A percentile compares a stretch with the other conserved stretches of the same genome.
Evolutionary conservation across 1,284 basidiomycete species (phyloP).

Genomic region (Marasmius fiardii): DNA sequence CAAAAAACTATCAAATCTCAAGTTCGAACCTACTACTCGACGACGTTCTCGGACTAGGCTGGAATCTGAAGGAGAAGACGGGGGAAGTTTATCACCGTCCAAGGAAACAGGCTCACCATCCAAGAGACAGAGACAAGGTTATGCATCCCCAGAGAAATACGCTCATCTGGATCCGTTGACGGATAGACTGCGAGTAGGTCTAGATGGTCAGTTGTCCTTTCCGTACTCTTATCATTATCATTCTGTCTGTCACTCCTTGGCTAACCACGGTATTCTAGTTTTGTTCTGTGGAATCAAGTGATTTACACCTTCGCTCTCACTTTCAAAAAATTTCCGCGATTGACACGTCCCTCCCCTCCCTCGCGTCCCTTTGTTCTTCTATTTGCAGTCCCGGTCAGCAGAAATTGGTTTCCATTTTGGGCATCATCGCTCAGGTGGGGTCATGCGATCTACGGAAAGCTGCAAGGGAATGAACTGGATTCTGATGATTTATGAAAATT

Average conservation of each 20-base stretch:
- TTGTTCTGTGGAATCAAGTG: constrained; percentile 10
- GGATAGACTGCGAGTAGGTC: not conserved
- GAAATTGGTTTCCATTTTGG: not conserved
- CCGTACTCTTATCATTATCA: no score
- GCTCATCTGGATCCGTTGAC: constrained; percentile 2
- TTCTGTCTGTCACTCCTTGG: not conserved
- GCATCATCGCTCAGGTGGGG: no score
- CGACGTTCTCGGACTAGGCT: constrained; percentile 2
- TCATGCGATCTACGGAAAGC: no score
- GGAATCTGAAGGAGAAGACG: not conserved
- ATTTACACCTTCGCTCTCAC: not conserved
- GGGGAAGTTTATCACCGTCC: not conserved
- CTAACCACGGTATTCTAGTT: not conserved
- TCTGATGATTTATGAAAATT: no score
- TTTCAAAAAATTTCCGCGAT: no score
- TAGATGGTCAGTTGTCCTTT: constrained; percentile 3
- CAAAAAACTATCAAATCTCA: not conserved
- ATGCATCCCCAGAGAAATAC: constrained; percentile 4
- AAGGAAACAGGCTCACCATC: not conserved
- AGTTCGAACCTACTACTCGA: not conserved
- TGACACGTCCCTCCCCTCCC: not conserved
- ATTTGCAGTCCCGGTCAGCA: not conserved
- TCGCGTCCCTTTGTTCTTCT: no score
- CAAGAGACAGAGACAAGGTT: not conserved
- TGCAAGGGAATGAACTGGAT: no score